Percentiles rank a stretch among this genome's conserved stretches.
These are phyloP conservation scores for Baorangia bicolor DNA, from an alignment of 768 basidiomycete genomes.

Conservation along the genomic window DNA sequence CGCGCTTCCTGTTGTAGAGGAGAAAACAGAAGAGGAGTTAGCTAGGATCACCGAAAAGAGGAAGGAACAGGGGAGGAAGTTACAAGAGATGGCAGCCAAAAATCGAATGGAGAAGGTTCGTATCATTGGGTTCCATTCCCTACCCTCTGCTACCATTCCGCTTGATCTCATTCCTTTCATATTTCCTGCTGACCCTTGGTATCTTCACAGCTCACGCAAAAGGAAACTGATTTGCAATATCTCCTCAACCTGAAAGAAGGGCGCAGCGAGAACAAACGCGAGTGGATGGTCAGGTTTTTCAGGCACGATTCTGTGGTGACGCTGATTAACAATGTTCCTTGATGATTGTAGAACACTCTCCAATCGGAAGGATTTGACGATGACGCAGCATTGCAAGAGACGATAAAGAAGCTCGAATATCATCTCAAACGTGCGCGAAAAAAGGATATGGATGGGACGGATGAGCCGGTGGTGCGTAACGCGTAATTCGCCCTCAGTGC, in stretches of 20 bases:
- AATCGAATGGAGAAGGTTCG: conserved; percentile 81
- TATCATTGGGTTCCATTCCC: not conserved
- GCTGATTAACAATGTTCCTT: not conserved
- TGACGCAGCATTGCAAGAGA: conserved; percentile 74
- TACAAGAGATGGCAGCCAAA: conserved; percentile 91
- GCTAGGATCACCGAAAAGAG: conserved; percentile 73
- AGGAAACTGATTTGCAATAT: conserved; percentile 71
- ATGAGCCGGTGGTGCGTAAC: conserved; percentile 52
- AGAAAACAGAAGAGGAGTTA: conserved; percentile 92
- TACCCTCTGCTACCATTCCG: not conserved
- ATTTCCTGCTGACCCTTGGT: not conserved
- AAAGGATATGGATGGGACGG: conserved; percentile 75
- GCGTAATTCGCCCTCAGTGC: not conserved
- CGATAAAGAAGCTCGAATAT: conserved; percentile 82
- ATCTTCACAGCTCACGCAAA: conserved; percentile 57
- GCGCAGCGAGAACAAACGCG: conserved; percentile 59
- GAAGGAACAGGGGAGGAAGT: conserved; percentile 80
- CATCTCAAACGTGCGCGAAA: conserved; percentile 76
- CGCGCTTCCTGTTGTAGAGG: conserved; percentile 55
- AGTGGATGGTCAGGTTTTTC: conserved; percentile 61
- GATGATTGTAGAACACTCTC: conserved; percentile 48
- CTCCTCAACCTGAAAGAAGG: conserved; percentile 64
- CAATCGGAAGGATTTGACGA: conserved; percentile 72
- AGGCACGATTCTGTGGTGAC: not conserved
- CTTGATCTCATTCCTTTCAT: not conserved